Conservation (phyloP, 306 rosid genomes). For the Malus fusca region DNA sequence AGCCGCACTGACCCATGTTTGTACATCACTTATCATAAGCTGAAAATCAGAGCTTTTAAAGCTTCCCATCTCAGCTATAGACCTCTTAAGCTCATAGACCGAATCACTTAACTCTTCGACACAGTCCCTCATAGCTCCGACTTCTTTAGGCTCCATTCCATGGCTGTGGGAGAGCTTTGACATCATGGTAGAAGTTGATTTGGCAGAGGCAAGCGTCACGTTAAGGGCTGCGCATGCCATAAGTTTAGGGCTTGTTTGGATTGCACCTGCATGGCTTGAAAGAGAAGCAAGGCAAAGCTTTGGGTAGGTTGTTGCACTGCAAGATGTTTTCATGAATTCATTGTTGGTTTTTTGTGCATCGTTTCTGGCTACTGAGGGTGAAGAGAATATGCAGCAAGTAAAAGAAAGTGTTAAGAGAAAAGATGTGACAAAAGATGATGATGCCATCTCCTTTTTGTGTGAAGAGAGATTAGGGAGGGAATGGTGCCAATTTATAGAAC, state of each 20-base stretch:
- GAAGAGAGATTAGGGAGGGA: constrained; percentile 14
- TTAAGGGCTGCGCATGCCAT: constrained; percentile 46
- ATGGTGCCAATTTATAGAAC: constrained; percentile 13
- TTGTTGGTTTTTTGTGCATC: constrained; percentile 22
- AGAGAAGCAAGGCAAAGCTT: constrained; percentile 59
- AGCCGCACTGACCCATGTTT: constrained; percentile 81
- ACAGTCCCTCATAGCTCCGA: constrained; percentile 58
- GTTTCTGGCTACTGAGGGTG: constrained; percentile 11
- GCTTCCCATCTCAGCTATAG: constrained; percentile 44
- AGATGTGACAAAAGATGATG: constrained; percentile 8
- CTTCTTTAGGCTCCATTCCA: constrained; percentile 34
- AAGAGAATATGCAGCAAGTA: background rate
- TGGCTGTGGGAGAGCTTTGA: constrained; percentile 22
- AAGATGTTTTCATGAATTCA: constrained; percentile 55
- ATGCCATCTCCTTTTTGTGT: background rate
- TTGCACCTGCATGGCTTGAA: constrained; percentile 36
- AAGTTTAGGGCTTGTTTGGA: constrained; percentile 43
- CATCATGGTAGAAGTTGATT: constrained; percentile 35
- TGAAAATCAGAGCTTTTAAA: constrained; percentile 17
- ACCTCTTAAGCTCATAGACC: constrained; percentile 39
- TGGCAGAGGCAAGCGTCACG: constrained; percentile 48
- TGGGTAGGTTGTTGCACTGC: constrained; percentile 58
- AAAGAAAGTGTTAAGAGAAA: constrained; percentile 11
- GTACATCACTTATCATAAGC: constrained; percentile 38
- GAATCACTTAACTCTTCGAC: constrained; percentile 55